Conservation (phyloP, 148 eudicot genomes). For the Polygonum maritimum region DNA sequence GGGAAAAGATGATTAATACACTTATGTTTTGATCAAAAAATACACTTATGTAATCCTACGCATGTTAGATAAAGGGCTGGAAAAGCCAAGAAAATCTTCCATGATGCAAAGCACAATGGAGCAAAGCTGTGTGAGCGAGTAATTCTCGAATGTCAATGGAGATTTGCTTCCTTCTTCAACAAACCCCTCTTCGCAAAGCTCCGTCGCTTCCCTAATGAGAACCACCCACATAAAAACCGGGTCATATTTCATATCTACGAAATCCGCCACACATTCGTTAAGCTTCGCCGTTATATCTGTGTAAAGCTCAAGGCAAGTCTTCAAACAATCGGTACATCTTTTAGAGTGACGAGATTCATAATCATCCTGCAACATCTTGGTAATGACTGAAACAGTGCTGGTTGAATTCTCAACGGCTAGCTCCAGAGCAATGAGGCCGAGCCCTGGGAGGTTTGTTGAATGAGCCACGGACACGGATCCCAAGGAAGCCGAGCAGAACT, state of each 20-base stretch:
- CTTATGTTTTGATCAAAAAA: too few relatives aligned
- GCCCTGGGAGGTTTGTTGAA: neutral
- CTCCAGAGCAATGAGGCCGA: conserved; percentile 1
- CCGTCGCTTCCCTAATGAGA: neutral
- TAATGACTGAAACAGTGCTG: neutral
- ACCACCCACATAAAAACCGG: conserved; percentile 7
- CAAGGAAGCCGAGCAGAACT: conserved; percentile 6
- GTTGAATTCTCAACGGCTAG: neutral
- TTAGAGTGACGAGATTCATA: neutral
- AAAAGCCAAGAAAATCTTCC: neutral
- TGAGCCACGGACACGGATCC: conserved; percentile 1
- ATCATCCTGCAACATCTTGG: neutral
- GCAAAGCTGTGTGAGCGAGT: conserved; percentile 1
- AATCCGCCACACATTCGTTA: conserved; percentile 2
- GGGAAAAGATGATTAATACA: neutral
- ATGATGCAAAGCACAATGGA: conserved; percentile 1
- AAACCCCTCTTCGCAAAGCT: neutral
- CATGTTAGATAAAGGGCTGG: neutral
- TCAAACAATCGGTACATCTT: neutral
- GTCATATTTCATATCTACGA: neutral
- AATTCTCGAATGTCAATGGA: conserved; percentile 3
- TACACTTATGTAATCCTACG: neutral
- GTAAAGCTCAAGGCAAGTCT: neutral
- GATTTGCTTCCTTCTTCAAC: neutral
- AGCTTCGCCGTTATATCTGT: neutral